phyloP scores from a whole-genome alignment of 2,329 filamentous ascomycete genomes.

The Elsinoe australis region DNA sequence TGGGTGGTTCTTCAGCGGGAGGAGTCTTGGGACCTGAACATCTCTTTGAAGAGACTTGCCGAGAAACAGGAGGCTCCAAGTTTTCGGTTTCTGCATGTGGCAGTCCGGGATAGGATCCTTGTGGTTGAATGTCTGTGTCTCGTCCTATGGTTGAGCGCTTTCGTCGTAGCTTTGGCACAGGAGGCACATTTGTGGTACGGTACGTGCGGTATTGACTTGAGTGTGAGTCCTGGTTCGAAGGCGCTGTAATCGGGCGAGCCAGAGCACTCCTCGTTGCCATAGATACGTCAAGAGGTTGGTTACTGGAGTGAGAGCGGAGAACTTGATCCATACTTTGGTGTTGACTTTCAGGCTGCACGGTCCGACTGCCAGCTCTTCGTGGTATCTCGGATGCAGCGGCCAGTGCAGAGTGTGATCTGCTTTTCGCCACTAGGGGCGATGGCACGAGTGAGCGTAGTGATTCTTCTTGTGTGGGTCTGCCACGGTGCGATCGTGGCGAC shows the following conservation, averaged over 20 bases:
- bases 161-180: slow-evolving; percentile 2
- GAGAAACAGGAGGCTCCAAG: neutral
- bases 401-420: neutral
- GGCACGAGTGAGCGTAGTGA: neutral
- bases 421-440: slow-evolving; percentile 4
- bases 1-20: neutral
- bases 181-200: neutral
- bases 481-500: slow-evolving; percentile 13
- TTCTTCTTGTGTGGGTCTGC: neutral
- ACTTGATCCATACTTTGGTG: slow-evolving; percentile 11
- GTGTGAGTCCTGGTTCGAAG: neutral
- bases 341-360: neutral
- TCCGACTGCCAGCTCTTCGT: neutral
- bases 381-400: neutral
- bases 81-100: neutral
- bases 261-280: neutral
- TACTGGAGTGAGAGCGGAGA: neutral
- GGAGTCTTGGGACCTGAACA: too few species aligned
- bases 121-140: neutral
- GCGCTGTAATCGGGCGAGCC: neutral
- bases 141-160: slow-evolving; percentile 10
- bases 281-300: neutral
- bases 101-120: neutral
- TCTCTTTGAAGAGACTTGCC: neutral
- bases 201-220: too few species aligned